Evolutionary conservation across 78 protist genomes (phyloP), one percentile per base, ranked within the genome.

Genomic region (Pigoraptor vietnamica): DNA sequence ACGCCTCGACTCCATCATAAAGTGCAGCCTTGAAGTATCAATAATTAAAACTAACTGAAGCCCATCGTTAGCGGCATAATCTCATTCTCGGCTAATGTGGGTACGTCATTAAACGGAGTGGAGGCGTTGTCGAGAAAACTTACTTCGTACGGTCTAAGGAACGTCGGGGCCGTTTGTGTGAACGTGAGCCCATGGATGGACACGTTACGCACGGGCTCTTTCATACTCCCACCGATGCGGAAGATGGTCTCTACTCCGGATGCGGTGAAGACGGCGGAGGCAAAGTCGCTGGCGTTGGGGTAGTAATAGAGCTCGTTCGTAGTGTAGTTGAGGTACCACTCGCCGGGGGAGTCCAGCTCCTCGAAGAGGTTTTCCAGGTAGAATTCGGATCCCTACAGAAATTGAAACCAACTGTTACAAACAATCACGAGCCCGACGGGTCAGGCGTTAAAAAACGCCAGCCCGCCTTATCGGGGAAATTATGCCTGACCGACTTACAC

Each of bases 291-390:
- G 90, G 37, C 48, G 24, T 92, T 81, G 40, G 81, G 39, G 23
- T 32, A 56, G 35, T 34, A 37, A 24, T 38, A 79, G 29, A 92
- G 89, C 89, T n/a, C 32, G 32, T 21, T 23, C 39, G 88, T 81
- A 32, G 35, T 38, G 1, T 24, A 25, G 87, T 93, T 56, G 23
- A 88, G 90, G 87, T 23, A 93, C 39, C 88, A 93, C 86, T 93
- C 95, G n/a, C 82, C 84, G 21, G 93, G 91, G 37, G 87, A 48
- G 40, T 93, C 95, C 24, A 93, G 84, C 88, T 93, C 93, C 37
- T 91, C 95, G 40, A 32, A 35, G 19, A 93, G 55, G 40, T 93
- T 93, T 39, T 93, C 95, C 0, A 93, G 87, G 83, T 19, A 86
- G 39, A 29, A 91, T 21, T 93, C 90, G 40, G 37, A n/a, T 6